Base-by-base conservation (phyloP, 140 eudicot genomes). In the Erigeron philadelphicus region DNA sequence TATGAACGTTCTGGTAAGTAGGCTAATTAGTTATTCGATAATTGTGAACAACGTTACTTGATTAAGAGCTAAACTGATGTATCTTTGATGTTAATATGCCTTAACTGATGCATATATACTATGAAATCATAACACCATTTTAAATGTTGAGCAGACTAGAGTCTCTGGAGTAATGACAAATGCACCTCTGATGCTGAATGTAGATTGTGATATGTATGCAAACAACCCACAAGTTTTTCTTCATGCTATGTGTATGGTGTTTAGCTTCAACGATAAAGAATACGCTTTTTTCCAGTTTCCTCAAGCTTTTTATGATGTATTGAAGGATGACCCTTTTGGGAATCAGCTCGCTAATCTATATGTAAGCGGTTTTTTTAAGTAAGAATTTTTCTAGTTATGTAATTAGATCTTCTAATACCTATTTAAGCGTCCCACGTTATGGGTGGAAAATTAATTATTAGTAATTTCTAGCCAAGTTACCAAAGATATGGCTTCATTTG, bases 111-210 rank as follows among this genome's bases (percentile, higher is more conserved):
- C 25, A 21, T 21, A 21, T 21, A 21, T 21, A 21, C 25, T 21
- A 21, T 21, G 25, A 21, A 21, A 21, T 21, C 1, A 21, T 31
- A 31, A 31, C 38, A 31, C 38, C 38, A 4, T 31, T 31, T 31
- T 31, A 31, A 31, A 61, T 57, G 68, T 21, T 44, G 73, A 35
- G 47, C 84, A 86, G 92, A 38, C 81, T 3, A 75, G 92, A 83
- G 92, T 86, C 7, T 86, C 92, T 3, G 92, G 88, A 54, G 44
- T 86, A 54, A 84, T 81, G 87, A 86, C 94, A 52, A 86, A 83
- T 71, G 87, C 94, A 11, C 80, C 89, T 7, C 54, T 87, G 80
- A 84, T 84, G 85, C 38, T 87, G 70, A 84, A 87, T 67, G 80
- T 84, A 25, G 87, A 84, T 53, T 87, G 89, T 60, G 93, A 86